A percentile compares a stretch with the other conserved stretches of the same genome.
phyloP scores from a whole-genome alignment of 345 rosid species.

The Bruguiera parviflora region DNA sequence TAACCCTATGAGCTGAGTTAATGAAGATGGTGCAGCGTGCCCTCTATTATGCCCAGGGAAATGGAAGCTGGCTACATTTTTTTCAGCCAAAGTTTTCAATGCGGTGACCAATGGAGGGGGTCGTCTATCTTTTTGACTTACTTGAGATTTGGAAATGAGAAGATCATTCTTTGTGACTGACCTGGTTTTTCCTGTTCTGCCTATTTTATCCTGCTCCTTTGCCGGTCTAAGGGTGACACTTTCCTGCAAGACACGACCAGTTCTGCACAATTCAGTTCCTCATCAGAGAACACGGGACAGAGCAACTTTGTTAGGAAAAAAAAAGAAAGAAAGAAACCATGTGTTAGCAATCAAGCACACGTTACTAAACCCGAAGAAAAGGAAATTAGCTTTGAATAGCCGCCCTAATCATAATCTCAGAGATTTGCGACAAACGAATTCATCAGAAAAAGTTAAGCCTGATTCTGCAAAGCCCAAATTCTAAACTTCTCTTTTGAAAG shows the following conservation, averaged over 20 bases:
- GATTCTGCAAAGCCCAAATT: too few species aligned
- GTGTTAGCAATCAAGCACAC: too few species aligned
- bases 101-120: conserved; percentile 50
- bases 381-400: too few species aligned
- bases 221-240: conserved; percentile 13
- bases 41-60: conserved; percentile 75
- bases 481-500: too few species aligned
- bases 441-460: too few species aligned
- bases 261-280: not conserved
- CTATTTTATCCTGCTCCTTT: conserved; percentile 20
- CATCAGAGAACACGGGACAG: not conserved
- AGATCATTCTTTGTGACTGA: conserved; percentile 13
- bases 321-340: not conserved
- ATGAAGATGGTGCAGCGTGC: conserved; percentile 48
- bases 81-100: conserved; percentile 41
- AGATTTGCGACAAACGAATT: too few species aligned
- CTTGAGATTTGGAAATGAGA: conserved; percentile 12
- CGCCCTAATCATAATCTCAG: too few species aligned
- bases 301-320: not conserved
- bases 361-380: too few species aligned
- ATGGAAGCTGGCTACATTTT: conserved; percentile 52
- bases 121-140: not conserved
- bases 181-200: not conserved
- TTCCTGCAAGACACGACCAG: conserved; percentile 19
- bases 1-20: conserved; percentile 45